These are phyloP conservation scores for Diaporthe capsici DNA, from an alignment of 2,329 filamentous ascomycete genomes.

Conservation along the genomic window DNA sequence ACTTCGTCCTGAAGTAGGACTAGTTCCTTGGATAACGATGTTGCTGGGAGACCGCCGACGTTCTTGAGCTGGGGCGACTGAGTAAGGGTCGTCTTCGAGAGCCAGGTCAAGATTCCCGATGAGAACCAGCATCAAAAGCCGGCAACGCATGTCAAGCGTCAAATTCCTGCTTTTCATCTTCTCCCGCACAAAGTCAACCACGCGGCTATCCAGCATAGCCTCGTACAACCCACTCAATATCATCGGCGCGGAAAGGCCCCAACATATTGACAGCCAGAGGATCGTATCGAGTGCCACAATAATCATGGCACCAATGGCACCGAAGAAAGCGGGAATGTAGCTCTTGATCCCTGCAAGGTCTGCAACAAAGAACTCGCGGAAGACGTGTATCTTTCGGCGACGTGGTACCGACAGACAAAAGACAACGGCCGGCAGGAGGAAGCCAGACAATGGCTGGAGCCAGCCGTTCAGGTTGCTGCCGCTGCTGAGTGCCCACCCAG, in stretches of 20 bases:
- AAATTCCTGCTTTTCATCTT: conserved; percentile 44
- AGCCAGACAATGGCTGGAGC: conserved; percentile 47
- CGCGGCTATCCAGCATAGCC: conserved; percentile 47
- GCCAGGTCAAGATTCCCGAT: conserved; percentile 49
- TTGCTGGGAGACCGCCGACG: conserved; percentile 16
- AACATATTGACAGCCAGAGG: conserved; percentile 48
- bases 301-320: conserved; percentile 41
- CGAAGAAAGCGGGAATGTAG: conserved; percentile 38
- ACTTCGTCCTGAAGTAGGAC: neutral
- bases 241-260: conserved; percentile 50
- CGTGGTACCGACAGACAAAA: conserved; percentile 49
- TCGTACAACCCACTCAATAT: conserved; percentile 50
- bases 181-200: conserved; percentile 44
- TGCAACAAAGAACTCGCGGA: conserved; percentile 41
- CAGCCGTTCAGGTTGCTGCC: conserved; percentile 44
- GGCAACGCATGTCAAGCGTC: conserved; percentile 45
- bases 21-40: conserved; percentile 20
- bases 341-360: conserved; percentile 43
- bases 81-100: conserved; percentile 8
- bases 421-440: conserved; percentile 48
- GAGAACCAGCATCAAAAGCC: conserved; percentile 47
- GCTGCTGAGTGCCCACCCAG: conserved; percentile 47
- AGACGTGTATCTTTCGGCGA: conserved; percentile 45
- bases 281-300: conserved; percentile 47
- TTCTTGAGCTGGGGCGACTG: conserved; percentile 12